Evolutionary conservation across 371 early-diverging fungal species (phyloP).

Genomic region (Syncephalastrum sp.): DNA sequence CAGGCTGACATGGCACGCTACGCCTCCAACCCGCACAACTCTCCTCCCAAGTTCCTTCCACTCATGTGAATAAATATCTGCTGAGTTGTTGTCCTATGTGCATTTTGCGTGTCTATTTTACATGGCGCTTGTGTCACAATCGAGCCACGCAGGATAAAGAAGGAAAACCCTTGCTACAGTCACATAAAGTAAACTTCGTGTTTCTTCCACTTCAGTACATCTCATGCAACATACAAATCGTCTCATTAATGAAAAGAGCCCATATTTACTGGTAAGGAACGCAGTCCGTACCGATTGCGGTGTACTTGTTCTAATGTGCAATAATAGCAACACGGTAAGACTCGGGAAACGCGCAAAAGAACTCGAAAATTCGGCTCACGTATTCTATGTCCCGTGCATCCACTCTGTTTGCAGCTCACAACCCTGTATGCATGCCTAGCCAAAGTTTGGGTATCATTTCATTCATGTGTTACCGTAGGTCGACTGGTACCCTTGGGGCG

Average conservation of each 20-base stretch:
- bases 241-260: slow-evolving; percentile 57
- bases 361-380: background rate
- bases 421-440: slow-evolving; percentile 31
- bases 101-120: too few species aligned
- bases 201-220: background rate
- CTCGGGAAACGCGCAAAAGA: too few species aligned
- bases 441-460: background rate
- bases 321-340: slow-evolving; percentile 49
- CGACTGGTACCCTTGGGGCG: slow-evolving; percentile 75
- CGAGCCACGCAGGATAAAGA: too few species aligned
- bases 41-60: too few species aligned
- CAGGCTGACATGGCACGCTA: too few species aligned
- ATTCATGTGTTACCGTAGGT: slow-evolving; percentile 32
- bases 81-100: too few species aligned
- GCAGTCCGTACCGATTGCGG: too few species aligned
- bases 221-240: slow-evolving; percentile 40
- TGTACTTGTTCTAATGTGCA: background rate
- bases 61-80: too few species aligned
- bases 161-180: too few species aligned
- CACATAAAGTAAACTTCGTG: too few species aligned
- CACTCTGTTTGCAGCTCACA: slow-evolving; percentile 30
- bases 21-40: too few species aligned
- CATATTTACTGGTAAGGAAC: slow-evolving; percentile 54
- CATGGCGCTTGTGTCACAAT: too few species aligned
- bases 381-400: background rate